Evolutionary conservation across 164 flowering plant genomes (phyloP).

Genomic region (Euptelea pleiosperma): DNA sequence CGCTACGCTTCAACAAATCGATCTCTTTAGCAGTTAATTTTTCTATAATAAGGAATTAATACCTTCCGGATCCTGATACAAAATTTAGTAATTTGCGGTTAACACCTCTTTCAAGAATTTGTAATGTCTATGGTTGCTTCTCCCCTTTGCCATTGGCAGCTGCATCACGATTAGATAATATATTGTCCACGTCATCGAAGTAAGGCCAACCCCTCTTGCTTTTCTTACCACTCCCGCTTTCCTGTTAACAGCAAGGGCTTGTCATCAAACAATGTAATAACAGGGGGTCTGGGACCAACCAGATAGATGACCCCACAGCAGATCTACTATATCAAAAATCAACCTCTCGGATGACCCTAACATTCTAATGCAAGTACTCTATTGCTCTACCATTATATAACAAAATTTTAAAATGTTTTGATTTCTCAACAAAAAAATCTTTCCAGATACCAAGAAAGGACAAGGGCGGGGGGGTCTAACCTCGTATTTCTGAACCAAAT

Average conservation of each 20-base stretch:
- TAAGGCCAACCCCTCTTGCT: slow-evolving; percentile 69
- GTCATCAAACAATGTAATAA: not conserved
- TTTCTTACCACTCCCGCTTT: slow-evolving; percentile 42
- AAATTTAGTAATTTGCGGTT: not conserved
- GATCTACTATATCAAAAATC: too few species aligned
- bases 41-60: too few species aligned
- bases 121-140: not conserved
- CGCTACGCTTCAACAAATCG: too few species aligned
- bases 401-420: too few species aligned
- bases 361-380: not conserved
- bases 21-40: too few species aligned
- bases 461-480: slow-evolving; percentile 35
- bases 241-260: slow-evolving; percentile 40
- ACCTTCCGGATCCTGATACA: too few species aligned
- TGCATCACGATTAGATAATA: slow-evolving; percentile 38
- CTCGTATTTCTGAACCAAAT: slow-evolving; percentile 82
- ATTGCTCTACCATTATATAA: not conserved
- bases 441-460: not conserved
- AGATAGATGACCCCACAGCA: too few species aligned
- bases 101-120: not conserved
- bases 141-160: slow-evolving; percentile 10
- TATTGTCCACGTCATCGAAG: slow-evolving; percentile 56
- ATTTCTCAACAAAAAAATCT: not conserved
- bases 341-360: not conserved
- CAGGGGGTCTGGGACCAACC: not conserved